Evolutionary conservation across 805 yeast genomes (phyloP).

Genomic region (Kregervanrija delftensis): DNA sequence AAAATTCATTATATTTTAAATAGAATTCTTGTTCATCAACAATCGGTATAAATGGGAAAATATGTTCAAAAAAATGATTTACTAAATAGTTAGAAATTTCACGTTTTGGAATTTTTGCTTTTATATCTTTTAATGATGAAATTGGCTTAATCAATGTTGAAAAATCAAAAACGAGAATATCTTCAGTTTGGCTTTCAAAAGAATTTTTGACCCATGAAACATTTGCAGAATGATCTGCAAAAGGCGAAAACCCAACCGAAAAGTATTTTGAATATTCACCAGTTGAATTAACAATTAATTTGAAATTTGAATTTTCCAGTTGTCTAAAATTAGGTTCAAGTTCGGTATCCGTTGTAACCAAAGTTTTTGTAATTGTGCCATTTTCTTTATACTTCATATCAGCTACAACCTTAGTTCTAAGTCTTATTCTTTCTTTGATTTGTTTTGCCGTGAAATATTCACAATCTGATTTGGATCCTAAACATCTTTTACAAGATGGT

Average conservation of each 20-base stretch:
- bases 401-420: too few species aligned
- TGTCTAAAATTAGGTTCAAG: slow-evolving; percentile 10
- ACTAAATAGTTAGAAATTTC: slow-evolving; percentile 11
- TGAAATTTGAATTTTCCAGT: slow-evolving; percentile 16
- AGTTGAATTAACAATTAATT: slow-evolving; percentile 15
- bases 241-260: slow-evolving; percentile 16
- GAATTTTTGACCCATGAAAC: slow-evolving; percentile 11
- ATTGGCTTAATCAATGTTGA: slow-evolving; percentile 11
- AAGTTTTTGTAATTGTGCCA: too few species aligned
- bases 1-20: slow-evolving; percentile 11
- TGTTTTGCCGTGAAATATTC: slow-evolving; percentile 15
- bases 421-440: slow-evolving; percentile 3
- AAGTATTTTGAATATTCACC: slow-evolving; percentile 20
- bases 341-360: slow-evolving; percentile 7
- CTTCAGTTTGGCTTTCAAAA: slow-evolving; percentile 3
- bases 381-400: too few species aligned
- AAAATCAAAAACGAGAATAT: slow-evolving; percentile 14
- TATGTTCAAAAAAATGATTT: slow-evolving; percentile 13
- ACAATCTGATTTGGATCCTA: slow-evolving; percentile 8
- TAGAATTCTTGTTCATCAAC: slow-evolving; percentile 16
- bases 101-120: slow-evolving; percentile 9
- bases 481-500: slow-evolving; percentile 13
- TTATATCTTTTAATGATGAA: slow-evolving; percentile 4
- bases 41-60: slow-evolving; percentile 18
- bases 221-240: slow-evolving; percentile 14